Percentiles rank a stretch among this genome's conserved stretches.
These are phyloP conservation scores for Coemansia sp. DNA, from an alignment of 192 early-diverging fungal genomes.

Conservation along the genomic window DNA sequence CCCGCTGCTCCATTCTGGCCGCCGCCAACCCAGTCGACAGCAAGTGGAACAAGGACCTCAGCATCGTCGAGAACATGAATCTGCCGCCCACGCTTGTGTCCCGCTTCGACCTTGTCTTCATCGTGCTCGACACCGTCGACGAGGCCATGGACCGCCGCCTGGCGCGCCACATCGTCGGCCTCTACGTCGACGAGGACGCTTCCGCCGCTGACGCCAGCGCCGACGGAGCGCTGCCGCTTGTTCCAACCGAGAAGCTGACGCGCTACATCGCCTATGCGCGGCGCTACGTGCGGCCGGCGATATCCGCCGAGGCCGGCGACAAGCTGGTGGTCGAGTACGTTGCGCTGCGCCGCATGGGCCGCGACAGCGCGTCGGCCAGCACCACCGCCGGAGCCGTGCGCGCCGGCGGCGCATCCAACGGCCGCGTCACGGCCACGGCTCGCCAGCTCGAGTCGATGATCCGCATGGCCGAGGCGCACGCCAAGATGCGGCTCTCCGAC, in stretches of 20 bases:
- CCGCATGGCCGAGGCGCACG: conserved; percentile 90
- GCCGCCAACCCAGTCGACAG: conserved; percentile 93
- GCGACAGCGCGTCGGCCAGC: conserved; percentile 19
- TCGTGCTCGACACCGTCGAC: conserved; percentile 89
- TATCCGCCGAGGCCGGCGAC: conserved; percentile 75
- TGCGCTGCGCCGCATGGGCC: conserved; percentile 75
- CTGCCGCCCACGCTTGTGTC: conserved; percentile 93
- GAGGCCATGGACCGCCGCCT: conserved; percentile 81
- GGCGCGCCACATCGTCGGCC: conserved; percentile 82
- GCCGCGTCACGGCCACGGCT: conserved; percentile 86
- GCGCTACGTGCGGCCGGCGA: conserved; percentile 69
- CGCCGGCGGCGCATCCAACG: conserved; percentile 25
- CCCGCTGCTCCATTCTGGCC: conserved; percentile 92
- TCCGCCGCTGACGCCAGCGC: background rate
- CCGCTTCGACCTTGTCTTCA: conserved; percentile 90
- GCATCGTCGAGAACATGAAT: conserved; percentile 86
- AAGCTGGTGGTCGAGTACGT: conserved; percentile 82
- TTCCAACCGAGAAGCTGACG: conserved; percentile 80
- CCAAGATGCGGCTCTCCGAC: conserved; percentile 80
- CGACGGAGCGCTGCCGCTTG: conserved; percentile 9
- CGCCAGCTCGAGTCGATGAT: conserved; percentile 98
- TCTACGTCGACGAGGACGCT: conserved; percentile 75
- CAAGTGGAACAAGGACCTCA: conserved; percentile 79
- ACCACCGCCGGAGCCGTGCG: conserved; percentile 47
- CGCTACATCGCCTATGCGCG: conserved; percentile 92